Evolutionary conservation across 805 yeast genomes (phyloP).

Genomic region (Barnettozyma californica): DNA sequence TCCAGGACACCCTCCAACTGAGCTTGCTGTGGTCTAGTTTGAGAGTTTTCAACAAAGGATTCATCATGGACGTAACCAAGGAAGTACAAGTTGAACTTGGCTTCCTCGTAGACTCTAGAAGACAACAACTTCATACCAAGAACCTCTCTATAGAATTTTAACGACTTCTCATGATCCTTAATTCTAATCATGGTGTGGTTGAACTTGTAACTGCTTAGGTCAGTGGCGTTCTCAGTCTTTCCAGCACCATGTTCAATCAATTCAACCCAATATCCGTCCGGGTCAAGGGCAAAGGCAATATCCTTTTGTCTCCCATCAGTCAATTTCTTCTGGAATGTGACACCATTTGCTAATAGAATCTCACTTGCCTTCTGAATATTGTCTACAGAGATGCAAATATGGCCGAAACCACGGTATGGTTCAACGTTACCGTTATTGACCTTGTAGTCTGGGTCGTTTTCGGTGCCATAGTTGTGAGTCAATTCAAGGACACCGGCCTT

Average conservation of each 20-base stretch:
- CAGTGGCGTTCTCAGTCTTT: constrained; percentile 37
- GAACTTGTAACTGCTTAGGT: constrained; percentile 34
- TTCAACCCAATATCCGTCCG: constrained; percentile 97
- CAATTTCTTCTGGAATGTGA: constrained; percentile 73
- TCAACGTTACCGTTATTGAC: constrained; percentile 80
- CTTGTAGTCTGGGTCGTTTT: constrained; percentile 47
- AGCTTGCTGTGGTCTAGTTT: constrained; percentile 30
- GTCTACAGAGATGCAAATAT: constrained; percentile 82
- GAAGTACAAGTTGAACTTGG: constrained; percentile 82
- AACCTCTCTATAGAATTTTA: constrained; percentile 72
- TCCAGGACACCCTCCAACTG: constrained; percentile 70
- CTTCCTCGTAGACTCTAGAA: constrained; percentile 51
- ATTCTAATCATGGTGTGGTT: constrained; percentile 94
- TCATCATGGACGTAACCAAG: constrained; percentile 60
- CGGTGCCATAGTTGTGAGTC: constrained; percentile 74
- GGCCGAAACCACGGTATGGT: constrained; percentile 90
- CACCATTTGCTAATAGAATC: constrained; percentile 54
- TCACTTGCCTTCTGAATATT: constrained; percentile 62
- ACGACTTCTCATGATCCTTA: constrained; percentile 71
- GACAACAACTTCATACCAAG: constrained; percentile 76
- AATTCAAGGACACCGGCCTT: constrained; percentile 71
- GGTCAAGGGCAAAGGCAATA: constrained; percentile 93
- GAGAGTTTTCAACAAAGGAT: constrained; percentile 36
- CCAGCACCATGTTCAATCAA: constrained; percentile 54
- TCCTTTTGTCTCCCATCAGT: constrained; percentile 88